phyloP scores from a whole-genome alignment of 2,329 filamentous ascomycete species.

The Cladobotryum mycophilum region DNA sequence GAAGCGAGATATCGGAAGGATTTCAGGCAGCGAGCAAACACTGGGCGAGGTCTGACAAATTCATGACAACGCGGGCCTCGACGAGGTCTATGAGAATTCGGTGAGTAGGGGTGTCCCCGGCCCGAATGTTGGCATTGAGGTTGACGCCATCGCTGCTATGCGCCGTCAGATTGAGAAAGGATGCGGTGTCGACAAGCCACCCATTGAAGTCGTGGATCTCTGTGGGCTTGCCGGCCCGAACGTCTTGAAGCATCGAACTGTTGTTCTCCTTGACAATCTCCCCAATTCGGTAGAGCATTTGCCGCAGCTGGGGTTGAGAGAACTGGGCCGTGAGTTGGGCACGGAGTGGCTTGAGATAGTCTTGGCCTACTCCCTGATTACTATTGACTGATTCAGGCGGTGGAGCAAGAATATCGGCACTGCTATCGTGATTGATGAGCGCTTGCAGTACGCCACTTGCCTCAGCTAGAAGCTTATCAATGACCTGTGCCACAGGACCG shows the following conservation, averaged over 20 bases:
- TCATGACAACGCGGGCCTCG: conserved; percentile 27
- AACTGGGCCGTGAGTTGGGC: conserved; percentile 27
- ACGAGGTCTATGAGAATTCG: conserved; percentile 38
- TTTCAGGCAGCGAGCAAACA: conserved; percentile 12
- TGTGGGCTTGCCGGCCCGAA: conserved; percentile 43
- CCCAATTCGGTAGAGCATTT: conserved; percentile 42
- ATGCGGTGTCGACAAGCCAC: conserved; percentile 45
- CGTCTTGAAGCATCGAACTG: conserved; percentile 59
- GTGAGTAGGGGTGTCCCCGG: conserved; percentile 30
- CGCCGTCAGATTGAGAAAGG: conserved; percentile 26
- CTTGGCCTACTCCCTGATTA: background rate
- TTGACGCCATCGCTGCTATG: too few species aligned
- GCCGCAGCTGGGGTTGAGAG: conserved; percentile 34
- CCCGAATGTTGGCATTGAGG: background rate
- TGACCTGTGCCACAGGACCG: conserved; percentile 47
- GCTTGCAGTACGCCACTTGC: conserved; percentile 65
- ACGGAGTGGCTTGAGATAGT: background rate
- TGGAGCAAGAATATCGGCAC: conserved; percentile 29
- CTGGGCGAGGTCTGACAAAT: conserved; percentile 27
- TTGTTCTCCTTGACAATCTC: conserved; percentile 46
- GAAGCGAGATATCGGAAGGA: background rate
- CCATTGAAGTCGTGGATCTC: conserved; percentile 56
- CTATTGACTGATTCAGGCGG: background rate
- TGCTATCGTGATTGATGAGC: conserved; percentile 55
- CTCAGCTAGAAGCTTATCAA: conserved; percentile 67